Evolutionary conservation across 257 asterid species (phyloP).

Genomic region (Paraleonurus japonicus): DNA sequence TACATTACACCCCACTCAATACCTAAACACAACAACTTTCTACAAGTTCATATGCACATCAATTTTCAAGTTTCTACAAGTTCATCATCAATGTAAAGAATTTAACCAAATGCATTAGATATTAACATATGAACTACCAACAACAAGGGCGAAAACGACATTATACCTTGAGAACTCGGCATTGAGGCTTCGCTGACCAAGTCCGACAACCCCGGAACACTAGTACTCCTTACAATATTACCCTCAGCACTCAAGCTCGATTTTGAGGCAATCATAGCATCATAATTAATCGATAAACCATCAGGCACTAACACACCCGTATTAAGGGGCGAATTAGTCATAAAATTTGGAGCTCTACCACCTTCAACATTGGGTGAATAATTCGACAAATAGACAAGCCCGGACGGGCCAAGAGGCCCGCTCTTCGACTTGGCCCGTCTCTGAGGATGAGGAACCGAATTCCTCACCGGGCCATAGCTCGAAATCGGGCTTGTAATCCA

Average conservation of each 20-base stretch:
- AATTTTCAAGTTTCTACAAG: neutral
- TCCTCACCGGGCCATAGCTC: slow-evolving; percentile 39
- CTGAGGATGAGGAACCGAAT: slow-evolving; percentile 41
- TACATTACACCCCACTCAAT: neutral
- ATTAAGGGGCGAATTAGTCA: slow-evolving; percentile 39
- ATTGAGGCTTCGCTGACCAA: slow-evolving; percentile 35
- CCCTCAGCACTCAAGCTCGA: slow-evolving; percentile 26
- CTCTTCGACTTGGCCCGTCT: slow-evolving; percentile 78
- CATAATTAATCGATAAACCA: slow-evolving; percentile 36
- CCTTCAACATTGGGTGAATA: slow-evolving; percentile 35
- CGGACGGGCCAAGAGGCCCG: slow-evolving; percentile 76
- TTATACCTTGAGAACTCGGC: slow-evolving; percentile 43
- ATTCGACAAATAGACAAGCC: slow-evolving; percentile 41
- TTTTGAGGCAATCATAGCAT: slow-evolving; percentile 24
- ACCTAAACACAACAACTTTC: neutral
- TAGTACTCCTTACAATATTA: slow-evolving; percentile 31
- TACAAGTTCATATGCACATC: too few relatives aligned
- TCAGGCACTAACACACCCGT: slow-evolving; percentile 47
- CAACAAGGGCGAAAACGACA: neutral
- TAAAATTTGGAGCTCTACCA: slow-evolving; percentile 29
- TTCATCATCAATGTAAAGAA: neutral
- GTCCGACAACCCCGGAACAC: slow-evolving; percentile 43
- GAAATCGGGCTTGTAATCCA: slow-evolving; percentile 94
- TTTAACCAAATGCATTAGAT: neutral
- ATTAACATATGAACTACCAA: neutral